Evolutionary conservation across 2,329 filamentous ascomycete genomes (phyloP).

Genomic region (Scedosporium aurantiacum): DNA sequence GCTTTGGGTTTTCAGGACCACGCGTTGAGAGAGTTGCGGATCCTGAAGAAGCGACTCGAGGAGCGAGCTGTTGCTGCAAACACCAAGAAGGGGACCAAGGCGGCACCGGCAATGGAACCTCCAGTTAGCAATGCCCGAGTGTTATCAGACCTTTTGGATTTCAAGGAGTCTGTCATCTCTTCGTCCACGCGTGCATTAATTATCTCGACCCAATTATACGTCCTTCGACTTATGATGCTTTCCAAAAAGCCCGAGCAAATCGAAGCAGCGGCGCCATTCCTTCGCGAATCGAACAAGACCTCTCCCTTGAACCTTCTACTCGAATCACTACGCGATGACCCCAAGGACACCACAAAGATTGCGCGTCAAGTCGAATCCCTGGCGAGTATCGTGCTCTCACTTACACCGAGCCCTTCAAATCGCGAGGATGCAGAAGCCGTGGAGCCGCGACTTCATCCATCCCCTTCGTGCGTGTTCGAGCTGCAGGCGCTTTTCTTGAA

Average conservation of each 20-base stretch:
- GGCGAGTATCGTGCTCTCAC: constrained; percentile 51
- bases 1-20: constrained; percentile 53
- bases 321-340: constrained; percentile 28
- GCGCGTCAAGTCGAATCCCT: constrained; percentile 56
- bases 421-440: constrained; percentile 47
- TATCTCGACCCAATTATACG: constrained; percentile 53
- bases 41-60: constrained; percentile 55
- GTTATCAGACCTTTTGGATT: constrained; percentile 52
- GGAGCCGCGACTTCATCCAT: constrained; percentile 42
- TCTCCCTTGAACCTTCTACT: constrained; percentile 50
- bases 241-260: constrained; percentile 48
- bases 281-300: constrained; percentile 39
- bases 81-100: constrained; percentile 19
- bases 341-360: constrained; percentile 42
- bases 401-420: constrained; percentile 56
- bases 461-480: constrained; percentile 46
- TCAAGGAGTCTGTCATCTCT: constrained; percentile 32
- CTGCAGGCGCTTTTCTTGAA: constrained; percentile 54
- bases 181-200: constrained; percentile 40
- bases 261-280: constrained; percentile 43
- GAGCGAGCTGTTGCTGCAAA: constrained; percentile 10
- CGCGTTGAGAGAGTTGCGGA: constrained; percentile 56
- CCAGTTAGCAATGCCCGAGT: constrained; percentile 19
- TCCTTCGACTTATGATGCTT: constrained; percentile 50
- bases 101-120: constrained; percentile 17